These are phyloP conservation scores for Phytophthora sansomeana DNA, from an alignment of 352 stramenopile species.

Conservation along the genomic window DNA sequence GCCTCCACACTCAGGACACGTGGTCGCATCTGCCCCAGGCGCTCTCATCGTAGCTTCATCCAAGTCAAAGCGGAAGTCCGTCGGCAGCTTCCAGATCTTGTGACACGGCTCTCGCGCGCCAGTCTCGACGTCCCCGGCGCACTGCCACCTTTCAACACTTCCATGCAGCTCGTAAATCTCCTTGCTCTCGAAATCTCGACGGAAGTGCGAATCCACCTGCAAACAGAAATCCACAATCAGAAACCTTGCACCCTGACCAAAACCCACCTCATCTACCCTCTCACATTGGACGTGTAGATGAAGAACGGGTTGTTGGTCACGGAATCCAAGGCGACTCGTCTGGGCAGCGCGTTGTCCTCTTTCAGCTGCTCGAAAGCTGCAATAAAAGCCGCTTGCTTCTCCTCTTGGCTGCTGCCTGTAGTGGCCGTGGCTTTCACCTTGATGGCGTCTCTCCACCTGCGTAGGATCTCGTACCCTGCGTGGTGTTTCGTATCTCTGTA, in stretches of 20 bases:
- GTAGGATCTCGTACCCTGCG: slow-evolving; percentile 74
- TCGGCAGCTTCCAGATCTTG: slow-evolving; percentile 63
- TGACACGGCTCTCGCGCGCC: slow-evolving; percentile 46
- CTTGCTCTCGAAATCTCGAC: slow-evolving; percentile 68
- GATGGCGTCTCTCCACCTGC: slow-evolving; percentile 56
- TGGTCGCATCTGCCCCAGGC: slow-evolving; percentile 39
- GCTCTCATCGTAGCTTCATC: slow-evolving; percentile 74
- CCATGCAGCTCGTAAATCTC: slow-evolving; percentile 93
- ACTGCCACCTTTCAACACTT: slow-evolving; percentile 83
- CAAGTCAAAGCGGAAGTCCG: slow-evolving; percentile 67
- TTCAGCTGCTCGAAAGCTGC: slow-evolving; percentile 50
- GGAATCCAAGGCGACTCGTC: slow-evolving; percentile 26
- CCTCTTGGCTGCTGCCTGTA: slow-evolving; percentile 14
- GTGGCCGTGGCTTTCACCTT: slow-evolving; percentile 28
- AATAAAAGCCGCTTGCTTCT: slow-evolving; percentile 38
- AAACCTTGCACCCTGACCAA: background rate
- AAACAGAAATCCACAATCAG: background rate
- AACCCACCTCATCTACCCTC: background rate
- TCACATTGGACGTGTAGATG: slow-evolving; percentile 93
- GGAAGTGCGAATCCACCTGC: slow-evolving; percentile 90
- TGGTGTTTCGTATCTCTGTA: slow-evolving; percentile 88
- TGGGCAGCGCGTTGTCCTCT: slow-evolving; percentile 40
- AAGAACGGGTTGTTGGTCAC: slow-evolving; percentile 86
- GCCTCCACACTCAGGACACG: slow-evolving; percentile 64
- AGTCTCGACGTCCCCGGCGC: slow-evolving; percentile 61